phyloP scores from a whole-genome alignment of 2,329 filamentous ascomycete species.

The Chaetomiaceae sp. region DNA sequence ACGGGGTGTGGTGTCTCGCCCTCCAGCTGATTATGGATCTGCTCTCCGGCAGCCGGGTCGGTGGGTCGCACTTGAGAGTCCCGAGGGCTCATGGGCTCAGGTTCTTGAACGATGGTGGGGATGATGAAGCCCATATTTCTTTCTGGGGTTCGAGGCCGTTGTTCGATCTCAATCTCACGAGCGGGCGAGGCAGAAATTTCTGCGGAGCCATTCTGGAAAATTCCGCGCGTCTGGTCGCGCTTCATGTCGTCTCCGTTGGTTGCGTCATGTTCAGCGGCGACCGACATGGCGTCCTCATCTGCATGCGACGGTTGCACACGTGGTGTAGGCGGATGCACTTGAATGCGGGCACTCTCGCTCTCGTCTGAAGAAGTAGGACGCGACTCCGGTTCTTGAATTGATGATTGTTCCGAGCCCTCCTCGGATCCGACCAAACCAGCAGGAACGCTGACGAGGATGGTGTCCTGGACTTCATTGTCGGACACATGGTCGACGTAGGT shows the following conservation, averaged over 20 bases:
- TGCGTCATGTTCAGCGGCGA: conserved; percentile 11
- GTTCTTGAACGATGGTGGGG: neutral
- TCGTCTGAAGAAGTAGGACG: conserved; percentile 15
- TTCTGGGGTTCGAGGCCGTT: neutral
- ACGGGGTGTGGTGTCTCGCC: neutral
- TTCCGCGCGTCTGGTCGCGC: conserved; percentile 5
- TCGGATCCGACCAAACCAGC: conserved; percentile 32
- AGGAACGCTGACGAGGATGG: conserved; percentile 51
- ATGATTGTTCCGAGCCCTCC: conserved; percentile 26
- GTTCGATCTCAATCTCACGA: neutral
- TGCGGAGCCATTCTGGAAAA: neutral
- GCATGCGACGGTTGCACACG: conserved; percentile 6
- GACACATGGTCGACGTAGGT: conserved; percentile 33
- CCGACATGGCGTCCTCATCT: conserved; percentile 9
- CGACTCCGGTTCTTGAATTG: conserved; percentile 16
- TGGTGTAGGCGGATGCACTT: conserved; percentile 16
- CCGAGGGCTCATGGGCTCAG: neutral
- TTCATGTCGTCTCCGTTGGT: conserved; percentile 1
- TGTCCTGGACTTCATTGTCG: conserved; percentile 50
- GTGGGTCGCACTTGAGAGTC: neutral
- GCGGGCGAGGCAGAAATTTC: neutral
- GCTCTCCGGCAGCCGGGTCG: neutral
- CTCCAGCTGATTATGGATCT: neutral
- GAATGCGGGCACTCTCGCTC: conserved; percentile 2
- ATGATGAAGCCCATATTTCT: neutral